A percentile compares a stretch with the other conserved stretches of the same genome.
phyloP scores from a whole-genome alignment of 2,329 filamentous ascomycete genomes.

The Pseudocercospora vitis region DNA sequence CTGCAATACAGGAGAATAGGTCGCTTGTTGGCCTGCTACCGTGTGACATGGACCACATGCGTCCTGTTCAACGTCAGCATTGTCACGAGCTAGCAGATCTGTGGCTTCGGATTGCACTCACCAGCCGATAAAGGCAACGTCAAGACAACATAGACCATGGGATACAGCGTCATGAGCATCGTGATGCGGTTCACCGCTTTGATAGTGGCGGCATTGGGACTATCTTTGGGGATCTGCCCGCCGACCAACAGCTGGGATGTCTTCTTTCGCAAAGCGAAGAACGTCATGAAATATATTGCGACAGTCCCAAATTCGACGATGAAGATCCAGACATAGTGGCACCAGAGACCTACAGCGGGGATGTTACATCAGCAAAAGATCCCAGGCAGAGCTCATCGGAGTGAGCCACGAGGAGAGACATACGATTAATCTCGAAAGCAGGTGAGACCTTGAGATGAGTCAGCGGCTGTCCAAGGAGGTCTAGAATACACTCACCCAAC shows the following conservation, averaged over 20 bases:
- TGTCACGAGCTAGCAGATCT: too few species aligned
- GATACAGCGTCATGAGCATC: conserved; percentile 66
- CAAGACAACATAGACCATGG: conserved; percentile 67
- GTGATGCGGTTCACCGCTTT: conserved; percentile 43
- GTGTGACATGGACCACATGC: conserved; percentile 63
- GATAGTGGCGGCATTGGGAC: conserved; percentile 30
- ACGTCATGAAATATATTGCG: conserved; percentile 48
- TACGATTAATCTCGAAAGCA: conserved; percentile 54
- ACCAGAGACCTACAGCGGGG: too few species aligned
- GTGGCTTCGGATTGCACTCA: not conserved
- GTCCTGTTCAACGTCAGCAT: conserved; percentile 43
- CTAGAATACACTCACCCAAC: conserved; percentile 50
- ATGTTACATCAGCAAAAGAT: too few species aligned
- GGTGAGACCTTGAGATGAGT: conserved; percentile 44
- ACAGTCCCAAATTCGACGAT: conserved; percentile 54
- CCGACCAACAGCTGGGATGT: conserved; percentile 27
- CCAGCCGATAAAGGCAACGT: conserved; percentile 63
- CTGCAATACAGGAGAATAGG: conserved; percentile 52
- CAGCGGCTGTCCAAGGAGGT: not conserved
- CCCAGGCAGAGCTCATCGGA: not conserved
- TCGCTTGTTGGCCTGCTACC: conserved; percentile 37
- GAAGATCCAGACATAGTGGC: conserved; percentile 68
- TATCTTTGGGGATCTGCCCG: conserved; percentile 13
- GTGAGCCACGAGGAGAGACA: conserved; percentile 43
- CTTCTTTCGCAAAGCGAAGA: conserved; percentile 34